Evolutionary conservation across 257 asterid genomes (phyloP).

Genomic region (Cynanchum wilfordii): DNA sequence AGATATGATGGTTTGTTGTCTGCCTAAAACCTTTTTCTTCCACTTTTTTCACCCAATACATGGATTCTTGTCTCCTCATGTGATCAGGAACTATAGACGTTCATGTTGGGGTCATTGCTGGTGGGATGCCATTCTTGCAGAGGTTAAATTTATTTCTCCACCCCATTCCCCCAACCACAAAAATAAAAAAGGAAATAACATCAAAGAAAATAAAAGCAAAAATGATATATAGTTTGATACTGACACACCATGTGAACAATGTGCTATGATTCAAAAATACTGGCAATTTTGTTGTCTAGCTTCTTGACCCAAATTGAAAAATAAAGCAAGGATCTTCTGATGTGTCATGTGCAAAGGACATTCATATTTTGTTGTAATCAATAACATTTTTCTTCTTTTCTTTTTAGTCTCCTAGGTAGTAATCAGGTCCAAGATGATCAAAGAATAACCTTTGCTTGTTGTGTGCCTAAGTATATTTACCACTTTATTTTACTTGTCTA

Average conservation of each 20-base stretch:
- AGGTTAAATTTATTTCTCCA: neutral
- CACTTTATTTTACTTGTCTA: neutral
- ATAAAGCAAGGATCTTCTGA: neutral
- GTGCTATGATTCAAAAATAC: neutral
- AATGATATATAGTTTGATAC: neutral
- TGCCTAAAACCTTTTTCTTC: neutral
- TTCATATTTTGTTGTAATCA: neutral
- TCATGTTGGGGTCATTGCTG: neutral
- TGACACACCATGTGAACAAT: slow-evolving; percentile 3
- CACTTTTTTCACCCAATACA: neutral
- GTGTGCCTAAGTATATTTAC: neutral
- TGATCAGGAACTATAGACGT: neutral
- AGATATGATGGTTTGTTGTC: neutral
- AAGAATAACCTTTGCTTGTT: neutral
- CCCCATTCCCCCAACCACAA: neutral
- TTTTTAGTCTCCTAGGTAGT: neutral
- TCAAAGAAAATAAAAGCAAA: neutral
- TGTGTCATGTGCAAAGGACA: neutral
- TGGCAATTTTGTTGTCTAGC: neutral
- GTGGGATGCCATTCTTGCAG: neutral
- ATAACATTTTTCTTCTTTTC: neutral
- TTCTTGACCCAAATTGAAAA: neutral
- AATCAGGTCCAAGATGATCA: neutral
- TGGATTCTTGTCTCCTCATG: neutral
- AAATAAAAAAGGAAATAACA: neutral